These are phyloP conservation scores for Solanum ahanhuiri DNA, from an alignment of 257 asterid species.

Conservation along the genomic window DNA sequence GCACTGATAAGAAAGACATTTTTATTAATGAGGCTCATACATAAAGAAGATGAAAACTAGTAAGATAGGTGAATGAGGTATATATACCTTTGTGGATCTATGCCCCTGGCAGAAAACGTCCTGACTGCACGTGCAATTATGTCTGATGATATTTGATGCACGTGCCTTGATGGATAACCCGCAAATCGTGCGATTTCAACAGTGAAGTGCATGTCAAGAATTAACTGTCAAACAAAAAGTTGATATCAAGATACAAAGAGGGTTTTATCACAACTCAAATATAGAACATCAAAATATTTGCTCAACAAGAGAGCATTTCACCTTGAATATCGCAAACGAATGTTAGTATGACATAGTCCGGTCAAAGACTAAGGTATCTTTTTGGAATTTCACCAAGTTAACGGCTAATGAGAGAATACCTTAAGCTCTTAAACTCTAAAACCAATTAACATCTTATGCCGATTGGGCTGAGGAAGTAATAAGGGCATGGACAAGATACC, in stretches of 20 bases:
- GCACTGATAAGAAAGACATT: constrained; percentile 27
- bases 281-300: not conserved
- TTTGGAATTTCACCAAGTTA: not conserved
- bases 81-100: constrained; percentile 77
- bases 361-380: not conserved
- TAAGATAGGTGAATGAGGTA: not conserved
- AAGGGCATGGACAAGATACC: no score
- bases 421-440: not conserved
- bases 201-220: constrained; percentile 96
- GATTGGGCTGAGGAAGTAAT: not conserved
- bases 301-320: not conserved
- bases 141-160: constrained; percentile 80
- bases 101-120: constrained; percentile 85
- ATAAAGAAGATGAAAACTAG: not conserved
- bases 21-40: not conserved
- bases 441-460: not conserved
- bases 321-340: not conserved
- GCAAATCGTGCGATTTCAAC: constrained; percentile 93
- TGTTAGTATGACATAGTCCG: not conserved
- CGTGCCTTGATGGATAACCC: constrained; percentile 78
- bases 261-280: not conserved
- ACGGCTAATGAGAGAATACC: not conserved
- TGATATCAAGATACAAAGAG: not conserved
- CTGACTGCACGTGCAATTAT: constrained; percentile 88
- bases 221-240: constrained; percentile 41